Conservation (phyloP, 1,139 yeast genomes). For the Zygoascus sp. region DNA sequence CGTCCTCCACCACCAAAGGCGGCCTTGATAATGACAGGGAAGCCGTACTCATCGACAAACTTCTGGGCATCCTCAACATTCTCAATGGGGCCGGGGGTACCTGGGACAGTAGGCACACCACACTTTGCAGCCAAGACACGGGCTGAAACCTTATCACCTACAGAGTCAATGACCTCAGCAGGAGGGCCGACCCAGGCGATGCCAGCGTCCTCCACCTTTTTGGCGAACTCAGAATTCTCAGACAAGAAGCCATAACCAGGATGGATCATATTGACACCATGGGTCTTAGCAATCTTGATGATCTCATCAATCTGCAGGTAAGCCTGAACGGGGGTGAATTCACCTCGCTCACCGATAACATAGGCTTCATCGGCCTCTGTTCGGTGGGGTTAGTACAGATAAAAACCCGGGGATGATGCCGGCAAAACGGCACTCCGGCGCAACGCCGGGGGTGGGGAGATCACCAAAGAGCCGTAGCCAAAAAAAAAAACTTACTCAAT, state of each 20-base stretch:
- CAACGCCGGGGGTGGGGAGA: too few species aligned
- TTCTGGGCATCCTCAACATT: constrained; percentile 67
- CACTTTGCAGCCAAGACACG: constrained; percentile 78
- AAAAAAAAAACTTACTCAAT: constrained; percentile 38
- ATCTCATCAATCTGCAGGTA: constrained; percentile 95
- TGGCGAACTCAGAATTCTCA: constrained; percentile 92
- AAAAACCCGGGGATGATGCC: background rate
- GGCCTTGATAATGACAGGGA: constrained; percentile 95
- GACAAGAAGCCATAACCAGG: constrained; percentile 98
- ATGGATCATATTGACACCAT: constrained; percentile 91
- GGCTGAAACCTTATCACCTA: constrained; percentile 97
- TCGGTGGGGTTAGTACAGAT: background rate
- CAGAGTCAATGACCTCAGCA: constrained; percentile 83
- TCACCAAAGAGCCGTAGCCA: too few species aligned
- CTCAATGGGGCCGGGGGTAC: constrained; percentile 96
- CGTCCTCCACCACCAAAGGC: constrained; percentile 99
- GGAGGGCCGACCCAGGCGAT: constrained; percentile 97
- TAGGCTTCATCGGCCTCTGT: constrained; percentile 39
- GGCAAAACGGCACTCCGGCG: too few species aligned
- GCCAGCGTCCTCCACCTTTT: constrained; percentile 85
- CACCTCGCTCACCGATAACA: constrained; percentile 84
- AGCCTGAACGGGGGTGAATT: constrained; percentile 93
- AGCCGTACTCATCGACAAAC: constrained; percentile 81
- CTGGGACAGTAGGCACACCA: constrained; percentile 92
- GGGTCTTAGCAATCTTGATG: constrained; percentile 80